Conservation (phyloP, 2,329 filamentous ascomycete species). For the Xylariales sp. region DNA sequence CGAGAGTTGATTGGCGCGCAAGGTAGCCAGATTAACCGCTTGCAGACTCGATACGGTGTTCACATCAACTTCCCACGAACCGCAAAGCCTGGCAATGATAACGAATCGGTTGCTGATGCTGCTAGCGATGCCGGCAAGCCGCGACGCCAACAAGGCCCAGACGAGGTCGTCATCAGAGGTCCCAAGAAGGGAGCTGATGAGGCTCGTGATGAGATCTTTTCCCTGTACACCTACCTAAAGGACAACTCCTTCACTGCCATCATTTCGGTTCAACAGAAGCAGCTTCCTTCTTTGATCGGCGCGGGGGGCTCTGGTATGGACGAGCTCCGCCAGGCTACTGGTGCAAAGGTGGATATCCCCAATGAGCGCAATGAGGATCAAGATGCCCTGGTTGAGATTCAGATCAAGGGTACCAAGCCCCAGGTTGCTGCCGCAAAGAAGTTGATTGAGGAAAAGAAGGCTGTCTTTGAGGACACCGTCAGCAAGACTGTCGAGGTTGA, state of each 20-base stretch:
- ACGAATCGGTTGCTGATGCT: slow-evolving; percentile 65
- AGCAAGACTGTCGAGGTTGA: slow-evolving; percentile 84
- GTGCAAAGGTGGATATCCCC: slow-evolving; percentile 88
- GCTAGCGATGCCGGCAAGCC: slow-evolving; percentile 62
- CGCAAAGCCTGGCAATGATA: slow-evolving; percentile 61
- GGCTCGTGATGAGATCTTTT: slow-evolving; percentile 86
- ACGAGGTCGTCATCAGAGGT: slow-evolving; percentile 88
- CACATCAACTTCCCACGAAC: slow-evolving; percentile 86
- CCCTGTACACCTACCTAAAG: slow-evolving; percentile 80
- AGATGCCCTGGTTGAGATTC: slow-evolving; percentile 73
- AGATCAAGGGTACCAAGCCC: slow-evolving; percentile 85
- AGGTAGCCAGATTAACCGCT: slow-evolving; percentile 81
- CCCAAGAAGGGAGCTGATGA: slow-evolving; percentile 90
- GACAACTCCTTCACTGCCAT: slow-evolving; percentile 79
- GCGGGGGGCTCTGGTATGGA: slow-evolving; percentile 88
- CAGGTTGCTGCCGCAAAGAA: slow-evolving; percentile 91
- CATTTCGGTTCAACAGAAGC: slow-evolving; percentile 82
- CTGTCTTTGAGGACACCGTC: slow-evolving; percentile 85
- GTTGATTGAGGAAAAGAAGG: slow-evolving; percentile 78
- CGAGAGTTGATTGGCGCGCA: slow-evolving; percentile 87
- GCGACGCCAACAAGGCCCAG: slow-evolving; percentile 68
- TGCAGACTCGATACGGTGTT: slow-evolving; percentile 90
- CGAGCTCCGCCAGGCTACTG: slow-evolving; percentile 76
- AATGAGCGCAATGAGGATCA: slow-evolving; percentile 67
- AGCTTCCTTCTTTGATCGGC: slow-evolving; percentile 91